Percentiles rank a stretch among this genome's conserved stretches.
Evolutionary conservation across 1,284 basidiomycete species (phyloP).

Genomic region (Pyrrhoderma noxium): DNA sequence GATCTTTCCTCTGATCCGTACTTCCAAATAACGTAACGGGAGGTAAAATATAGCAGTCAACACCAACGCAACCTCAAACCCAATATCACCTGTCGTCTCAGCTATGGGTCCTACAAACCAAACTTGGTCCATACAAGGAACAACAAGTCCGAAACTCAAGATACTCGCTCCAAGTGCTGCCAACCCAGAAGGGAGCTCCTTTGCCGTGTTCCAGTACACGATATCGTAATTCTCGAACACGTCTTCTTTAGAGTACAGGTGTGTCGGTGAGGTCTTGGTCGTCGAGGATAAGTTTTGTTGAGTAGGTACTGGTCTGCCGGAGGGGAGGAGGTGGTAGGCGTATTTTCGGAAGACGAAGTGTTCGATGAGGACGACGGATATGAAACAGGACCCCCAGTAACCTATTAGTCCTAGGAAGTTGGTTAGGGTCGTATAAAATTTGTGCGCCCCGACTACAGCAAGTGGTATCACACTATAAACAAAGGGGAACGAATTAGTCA

Average conservation of each 20-base stretch:
- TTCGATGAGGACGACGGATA: slow-evolving; percentile 53
- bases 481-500: not conserved
- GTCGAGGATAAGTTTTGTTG: not conserved
- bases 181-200: slow-evolving; percentile 53
- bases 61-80: slow-evolving; percentile 65
- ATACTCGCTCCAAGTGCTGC: slow-evolving; percentile 50
- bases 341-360: slow-evolving; percentile 52
- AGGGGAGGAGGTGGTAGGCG: slow-evolving; percentile 2
- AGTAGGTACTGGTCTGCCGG: not conserved
- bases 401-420: slow-evolving; percentile 71
- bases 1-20: slow-evolving; percentile 24
- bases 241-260: not conserved
- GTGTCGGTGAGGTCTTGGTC: not conserved
- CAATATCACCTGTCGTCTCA: slow-evolving; percentile 63
- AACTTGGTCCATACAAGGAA: slow-evolving; percentile 64
- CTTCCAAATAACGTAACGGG: slow-evolving; percentile 42
- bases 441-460: slow-evolving; percentile 60
- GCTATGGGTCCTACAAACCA: slow-evolving; percentile 73
- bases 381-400: slow-evolving; percentile 61
- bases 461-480: slow-evolving; percentile 43
- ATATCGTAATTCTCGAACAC: slow-evolving; percentile 43
- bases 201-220: slow-evolving; percentile 46
- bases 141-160: slow-evolving; percentile 47
- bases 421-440: slow-evolving; percentile 56
- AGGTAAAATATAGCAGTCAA: slow-evolving; percentile 48